Evolutionary conservation across 208 protist genomes (phyloP), one percentile per base, ranked within the genome.

Genomic region (Lotmaria passim): DNA sequence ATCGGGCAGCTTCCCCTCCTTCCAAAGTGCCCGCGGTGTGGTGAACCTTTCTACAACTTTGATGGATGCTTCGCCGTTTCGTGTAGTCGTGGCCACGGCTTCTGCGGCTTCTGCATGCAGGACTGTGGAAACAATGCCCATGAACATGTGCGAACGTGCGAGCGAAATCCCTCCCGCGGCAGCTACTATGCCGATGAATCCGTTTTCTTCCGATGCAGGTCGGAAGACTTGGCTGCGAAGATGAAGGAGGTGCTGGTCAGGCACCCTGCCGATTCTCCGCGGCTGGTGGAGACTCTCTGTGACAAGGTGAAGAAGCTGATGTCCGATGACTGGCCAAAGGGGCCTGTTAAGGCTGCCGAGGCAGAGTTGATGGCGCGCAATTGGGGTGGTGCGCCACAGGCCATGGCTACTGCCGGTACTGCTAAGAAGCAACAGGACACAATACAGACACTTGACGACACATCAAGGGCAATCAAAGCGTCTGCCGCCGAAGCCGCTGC

Each of bases 21-120:
- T 17, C 44, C 59, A 7, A 47, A 48, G 17, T 77, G 71, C 28
- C 71, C 71, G 6, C 61, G 51, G 7, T 77, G 71, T 31, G 24
- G 38, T 2, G 17, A 48, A n/a, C 43, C 63, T 1, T 63, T 77
- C 46, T 58, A 65, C 47, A 55, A 70, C 47, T 77, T 77, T 36
- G 56, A 69, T 23, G 71, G 62, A 4, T 77, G 71, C 71, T 77
- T 71, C 39, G 71, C 71, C 14, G 0, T 77, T 11, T 14, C 34
- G 3, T 77, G 71, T 34, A 28, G 30, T 3, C 28, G 30, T 17
- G 71, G 71, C 17, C 34, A 62, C 12, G 56, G 47, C 21, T 77
- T 77, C 55, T 77, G 71, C 57, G 71, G 47, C 34, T 77, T 57
- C 50, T 77, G 62, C 53, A 43, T 77, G 55, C 19, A n/a, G n/a